phyloP scores from a whole-genome alignment of 306 rosid species.

The Quercus aquifolioides region DNA sequence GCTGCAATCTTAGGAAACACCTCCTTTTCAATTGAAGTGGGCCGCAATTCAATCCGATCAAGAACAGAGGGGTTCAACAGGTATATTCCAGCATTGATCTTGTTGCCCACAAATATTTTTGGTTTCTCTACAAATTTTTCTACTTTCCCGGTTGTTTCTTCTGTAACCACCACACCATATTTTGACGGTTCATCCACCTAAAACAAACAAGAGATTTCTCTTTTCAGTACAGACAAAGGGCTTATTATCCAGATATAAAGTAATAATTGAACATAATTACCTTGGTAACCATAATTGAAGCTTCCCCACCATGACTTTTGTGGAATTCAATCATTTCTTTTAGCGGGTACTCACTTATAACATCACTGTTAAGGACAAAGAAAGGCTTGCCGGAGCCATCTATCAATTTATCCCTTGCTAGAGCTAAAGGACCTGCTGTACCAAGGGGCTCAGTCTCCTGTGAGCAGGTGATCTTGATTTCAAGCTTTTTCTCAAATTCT shows the following conservation, averaged over 20 bases:
- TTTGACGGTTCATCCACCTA: conserved; percentile 99
- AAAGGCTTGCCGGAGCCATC: conserved; percentile 89
- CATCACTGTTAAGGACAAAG: conserved; percentile 98
- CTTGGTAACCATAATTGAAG: conserved; percentile 99
- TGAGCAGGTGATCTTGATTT: conserved; percentile 93
- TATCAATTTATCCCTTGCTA: conserved; percentile 89
- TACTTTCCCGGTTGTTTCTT: conserved; percentile 85
- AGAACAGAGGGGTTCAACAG: conserved; percentile 85
- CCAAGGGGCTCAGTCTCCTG: conserved; percentile 99
- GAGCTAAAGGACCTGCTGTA: conserved; percentile 99
- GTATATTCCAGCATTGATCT: conserved; percentile 98
- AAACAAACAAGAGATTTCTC: neutral
- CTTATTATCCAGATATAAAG: conserved; percentile 20
- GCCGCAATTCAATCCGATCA: conserved; percentile 82
- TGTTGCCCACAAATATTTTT: conserved; percentile 94
- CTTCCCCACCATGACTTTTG: conserved; percentile 91
- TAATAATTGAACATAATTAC: conserved; percentile 36
- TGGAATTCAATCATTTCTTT: conserved; percentile 89
- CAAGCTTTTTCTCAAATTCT: conserved; percentile 86
- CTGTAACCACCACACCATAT: conserved; percentile 94
- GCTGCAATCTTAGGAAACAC: conserved; percentile 88
- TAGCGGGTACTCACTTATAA: conserved; percentile 94
- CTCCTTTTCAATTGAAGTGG: conserved; percentile 98
- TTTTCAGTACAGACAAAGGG: neutral
- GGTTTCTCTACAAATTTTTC: conserved; percentile 98